Evolutionary conservation across 208 protist species (phyloP), one percentile per base, ranked within the genome.

Genomic region (Leishmania arabica): DNA sequence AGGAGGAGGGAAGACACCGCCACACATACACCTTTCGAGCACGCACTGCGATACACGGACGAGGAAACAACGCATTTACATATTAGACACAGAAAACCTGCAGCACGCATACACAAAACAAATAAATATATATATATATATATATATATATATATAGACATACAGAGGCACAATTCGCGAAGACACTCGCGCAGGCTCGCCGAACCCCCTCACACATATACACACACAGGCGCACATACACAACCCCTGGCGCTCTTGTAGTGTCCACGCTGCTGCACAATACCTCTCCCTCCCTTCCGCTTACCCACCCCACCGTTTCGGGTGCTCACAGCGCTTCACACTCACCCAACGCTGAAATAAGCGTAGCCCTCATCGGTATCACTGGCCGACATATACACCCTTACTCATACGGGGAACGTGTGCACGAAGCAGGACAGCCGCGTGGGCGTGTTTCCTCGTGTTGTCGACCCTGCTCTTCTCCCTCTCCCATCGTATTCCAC

Each of bases 321-420:
- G 68, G 42, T 49, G 40, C 68, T 72, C 68, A 72, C 68, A 72
- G 21, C 68, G 68, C 40, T 34, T 11, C 65, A 27, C 65, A 40
- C 11, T 53, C 68, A 72, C 68, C 27, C 45, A 42, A 51, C 42
- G 17, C 68, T 2, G 42, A 49, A 72, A 53, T 21, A 49, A n/a
- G 68, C 42, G 9, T 49, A 27, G 42, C 34, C 49, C 7, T 72
- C 42, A 72, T 47, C 68, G 68, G 68, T 17, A 72, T 53, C 68
- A 72, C 42, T 72, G 42, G 3, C 68, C 68, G 68, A 51, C 68
- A 72, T 47, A 72, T 53, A 49, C 42, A 72, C 24, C 19, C 19
- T 31, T 8, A 72, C 45, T n/a, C 42, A 53, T 24, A 31, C 34
- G 6, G 37, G 58, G 15, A 34, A 70, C 31, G 65, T n/a, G 11